Evolutionary conservation across 2,329 filamentous ascomycete genomes (phyloP), one percentile per base, ranked within the genome.

Genomic region (Passalora sequoiae): DNA sequence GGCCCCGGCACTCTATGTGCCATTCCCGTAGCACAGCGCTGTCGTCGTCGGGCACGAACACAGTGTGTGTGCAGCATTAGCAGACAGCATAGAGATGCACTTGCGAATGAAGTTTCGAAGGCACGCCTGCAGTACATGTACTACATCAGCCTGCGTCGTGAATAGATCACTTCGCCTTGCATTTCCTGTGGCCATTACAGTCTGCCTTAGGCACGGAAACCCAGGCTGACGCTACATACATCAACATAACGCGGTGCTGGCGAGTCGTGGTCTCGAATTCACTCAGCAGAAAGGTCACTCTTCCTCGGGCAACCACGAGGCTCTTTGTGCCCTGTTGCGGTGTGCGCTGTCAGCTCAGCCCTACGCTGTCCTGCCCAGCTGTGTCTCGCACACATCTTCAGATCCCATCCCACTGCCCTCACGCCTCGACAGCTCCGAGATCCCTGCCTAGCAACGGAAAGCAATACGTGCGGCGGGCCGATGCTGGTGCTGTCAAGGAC

Each of bases 131-230:
- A n/a, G n/a, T n/a, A n/a, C n/a, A n/a, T n/a, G n/a, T n/a, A n/a
- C n/a, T n/a, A n/a, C n/a, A n/a, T 32, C n/a, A 12, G 24, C 13
- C 35, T 44, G 42, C 42, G 40, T 24, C 15, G 20, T 44, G 29
- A 28, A 39, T 30, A 27, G 33, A 25, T 13, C 28, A 20, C 13
- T 33, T 44, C 35, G 35, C 35, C 42, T 38, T 32, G 28, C 19
- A 6, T 25, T 44, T 44, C 38, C 28, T 39, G 10, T 27, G 21
- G 17, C 12, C 20, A 20, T 8, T 25, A 39, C 21, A 31, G 28
- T 17, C 25, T 44, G 42, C 42, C 42, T 40, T 29, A 44, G 36
- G 42, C 42, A 37, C 36, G 15, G 36, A 38, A 33, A 25, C 40
- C 40, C 24, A 43, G 22, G 40, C 40, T 43, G 38, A 29, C 38